Conservation (phyloP, 495 filamentous ascomycete genomes). For the Neurospora africana region DNA sequence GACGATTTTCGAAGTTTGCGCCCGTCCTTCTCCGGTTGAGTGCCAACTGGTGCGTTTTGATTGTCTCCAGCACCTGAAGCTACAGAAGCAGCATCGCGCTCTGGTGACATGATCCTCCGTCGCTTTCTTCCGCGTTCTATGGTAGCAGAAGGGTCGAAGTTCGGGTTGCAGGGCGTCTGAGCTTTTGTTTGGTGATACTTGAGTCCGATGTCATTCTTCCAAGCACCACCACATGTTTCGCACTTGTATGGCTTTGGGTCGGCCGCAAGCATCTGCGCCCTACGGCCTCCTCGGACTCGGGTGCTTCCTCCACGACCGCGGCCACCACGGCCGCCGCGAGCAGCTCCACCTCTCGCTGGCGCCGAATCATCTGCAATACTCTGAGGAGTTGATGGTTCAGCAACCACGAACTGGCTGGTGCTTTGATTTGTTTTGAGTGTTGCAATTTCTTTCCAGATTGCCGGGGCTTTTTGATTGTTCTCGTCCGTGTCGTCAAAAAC, state of each 20-base stretch:
- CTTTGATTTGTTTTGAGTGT: not conserved
- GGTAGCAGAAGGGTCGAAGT: constrained; percentile 25
- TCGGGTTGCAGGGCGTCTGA: constrained; percentile 38
- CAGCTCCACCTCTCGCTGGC: not conserved
- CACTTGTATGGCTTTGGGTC: constrained; percentile 27
- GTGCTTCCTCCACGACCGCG: constrained; percentile 9
- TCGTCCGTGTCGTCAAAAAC: constrained; percentile 6
- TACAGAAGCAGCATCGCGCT: constrained; percentile 10
- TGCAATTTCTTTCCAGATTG: constrained; percentile 6
- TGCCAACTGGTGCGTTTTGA: constrained; percentile 19
- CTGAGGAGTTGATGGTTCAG: constrained; percentile 2
- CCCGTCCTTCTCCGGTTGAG: not conserved
- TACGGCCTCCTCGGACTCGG: constrained; percentile 10
- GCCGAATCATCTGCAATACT: constrained; percentile 2
- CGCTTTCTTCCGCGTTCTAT: constrained; percentile 15
- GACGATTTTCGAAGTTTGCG: constrained; percentile 5
- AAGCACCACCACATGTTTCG: constrained; percentile 35
- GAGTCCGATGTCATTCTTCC: constrained; percentile 43
- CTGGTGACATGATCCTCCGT: constrained; percentile 13
- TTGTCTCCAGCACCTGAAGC: constrained; percentile 29
- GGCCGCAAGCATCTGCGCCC: constrained; percentile 2
- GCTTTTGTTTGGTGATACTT: constrained; percentile 43
- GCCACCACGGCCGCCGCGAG: constrained; percentile 10
- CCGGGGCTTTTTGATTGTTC: constrained; percentile 2
- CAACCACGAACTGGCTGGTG: not conserved